Evolutionary conservation across 768 basidiomycete genomes (phyloP).

Genomic region (Mrakia blollopis): DNA sequence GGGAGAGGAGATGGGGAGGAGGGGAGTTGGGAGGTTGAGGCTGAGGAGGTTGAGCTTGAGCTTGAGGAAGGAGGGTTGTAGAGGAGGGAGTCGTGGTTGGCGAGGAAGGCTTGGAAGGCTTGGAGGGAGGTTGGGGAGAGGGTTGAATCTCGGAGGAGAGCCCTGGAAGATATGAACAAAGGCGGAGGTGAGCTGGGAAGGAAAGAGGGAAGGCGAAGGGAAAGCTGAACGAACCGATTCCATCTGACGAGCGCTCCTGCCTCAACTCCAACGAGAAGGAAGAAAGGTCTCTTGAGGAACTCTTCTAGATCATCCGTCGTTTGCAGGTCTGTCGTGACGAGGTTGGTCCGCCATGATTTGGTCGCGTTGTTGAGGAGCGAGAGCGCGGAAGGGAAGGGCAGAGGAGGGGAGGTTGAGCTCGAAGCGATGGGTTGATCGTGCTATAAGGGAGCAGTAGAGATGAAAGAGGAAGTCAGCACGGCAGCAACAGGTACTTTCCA

Average conservation of each 20-base stretch:
- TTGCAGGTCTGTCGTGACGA: slow-evolving; percentile 68
- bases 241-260: slow-evolving; percentile 72
- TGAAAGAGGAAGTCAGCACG: not conserved
- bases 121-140: not conserved
- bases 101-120: slow-evolving; percentile 6
- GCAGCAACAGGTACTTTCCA: not conserved
- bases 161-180: not conserved
- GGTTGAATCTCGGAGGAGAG: not conserved
- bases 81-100: slow-evolving; percentile 13
- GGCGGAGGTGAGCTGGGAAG: not conserved
- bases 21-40: slow-evolving; percentile 11
- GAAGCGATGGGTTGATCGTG: not conserved
- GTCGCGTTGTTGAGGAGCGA: slow-evolving; percentile 71
- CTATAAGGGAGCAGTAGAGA: not conserved
- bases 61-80: not conserved
- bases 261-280: slow-evolving; percentile 75
- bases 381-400: slow-evolving; percentile 51
- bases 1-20: not conserved
- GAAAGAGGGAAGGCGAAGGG: slow-evolving; percentile 5
- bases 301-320: slow-evolving; percentile 56
- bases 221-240: slow-evolving; percentile 41
- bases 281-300: slow-evolving; percentile 83
- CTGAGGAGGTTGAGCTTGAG: not conserved
- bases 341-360: slow-evolving; percentile 68
- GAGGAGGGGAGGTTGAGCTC: slow-evolving; percentile 7